These are phyloP conservation scores for Tolypocladium tundrense DNA, from an alignment of 2,329 filamentous ascomycete genomes.

Conservation along the genomic window DNA sequence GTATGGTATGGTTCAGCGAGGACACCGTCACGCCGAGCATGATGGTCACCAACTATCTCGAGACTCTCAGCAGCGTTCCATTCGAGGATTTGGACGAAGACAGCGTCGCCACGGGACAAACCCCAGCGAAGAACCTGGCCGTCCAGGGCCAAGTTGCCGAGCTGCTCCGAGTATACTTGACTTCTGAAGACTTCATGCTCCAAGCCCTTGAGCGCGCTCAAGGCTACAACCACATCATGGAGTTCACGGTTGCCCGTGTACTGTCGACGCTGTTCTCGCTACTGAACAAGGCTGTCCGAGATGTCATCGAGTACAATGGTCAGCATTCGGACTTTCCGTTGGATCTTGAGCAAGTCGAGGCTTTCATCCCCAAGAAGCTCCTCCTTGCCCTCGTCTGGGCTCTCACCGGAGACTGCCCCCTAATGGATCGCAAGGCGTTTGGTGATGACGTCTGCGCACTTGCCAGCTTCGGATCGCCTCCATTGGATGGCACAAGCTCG, in stretches of 20 bases:
- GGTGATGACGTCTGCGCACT: constrained; percentile 75
- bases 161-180: constrained; percentile 65
- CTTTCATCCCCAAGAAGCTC: constrained; percentile 86
- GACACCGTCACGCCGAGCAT: constrained; percentile 89
- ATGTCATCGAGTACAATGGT: constrained; percentile 89
- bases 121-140: constrained; percentile 66
- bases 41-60: constrained; percentile 87
- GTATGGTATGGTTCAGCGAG: constrained; percentile 99
- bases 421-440: constrained; percentile 78
- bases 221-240: constrained; percentile 93
- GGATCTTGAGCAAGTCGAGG: constrained; percentile 80
- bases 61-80: constrained; percentile 67
- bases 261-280: constrained; percentile 91
- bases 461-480: constrained; percentile 77
- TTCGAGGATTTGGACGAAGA: constrained; percentile 98
- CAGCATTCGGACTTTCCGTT: constrained; percentile 92
- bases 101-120: constrained; percentile 63
- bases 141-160: constrained; percentile 73
- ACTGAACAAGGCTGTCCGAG: constrained; percentile 85
- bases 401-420: constrained; percentile 86
- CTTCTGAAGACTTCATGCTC: constrained; percentile 68
- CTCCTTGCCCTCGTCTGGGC: constrained; percentile 91
- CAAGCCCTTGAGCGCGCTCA: constrained; percentile 67
- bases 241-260: constrained; percentile 84
- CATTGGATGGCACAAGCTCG: constrained; percentile 66